Evolutionary conservation across 2,329 filamentous ascomycete species (phyloP), one percentile per base, ranked within the genome.

Genomic region (Bipolaris sorokiniana): DNA sequence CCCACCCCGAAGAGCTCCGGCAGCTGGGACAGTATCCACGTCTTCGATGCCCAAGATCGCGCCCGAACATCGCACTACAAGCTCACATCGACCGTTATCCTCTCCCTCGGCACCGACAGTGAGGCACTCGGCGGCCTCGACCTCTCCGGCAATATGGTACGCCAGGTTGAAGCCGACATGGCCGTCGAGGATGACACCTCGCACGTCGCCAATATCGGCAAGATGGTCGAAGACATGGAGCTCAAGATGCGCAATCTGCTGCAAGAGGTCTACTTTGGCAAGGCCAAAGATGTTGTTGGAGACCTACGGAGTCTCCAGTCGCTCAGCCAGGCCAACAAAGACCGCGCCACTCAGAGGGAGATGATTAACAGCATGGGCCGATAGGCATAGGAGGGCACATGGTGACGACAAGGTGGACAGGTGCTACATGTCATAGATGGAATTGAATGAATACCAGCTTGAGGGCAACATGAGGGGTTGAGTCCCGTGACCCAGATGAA

Each of bases 221-320:
- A 75, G 66, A 84, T 99, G 74, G 93, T 99, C 50, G 95, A 99
- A 83, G 95, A 99, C 78, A 98, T 99, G 95, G 95, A 99, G 81
- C 87, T 97, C 76, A 97, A 97, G 84, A 98, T 99, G 95, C 87
- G 95, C 65, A 99, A 99, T 78, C 78, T 98, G 78, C 82, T 99
- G 76, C 94, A 99, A 83, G 95, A 99, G 80, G 95, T 99, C 48
- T 99, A 99, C 81, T 99, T 99, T 79, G 95, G 95, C 75, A 99
- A 99, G 83, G 94, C 95, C 53, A 97, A 96, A 85, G 95, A 99
- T 78, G 92, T 99, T 3, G 94, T 99, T 3, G 95, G 94, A 53
- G 94, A 99, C 77, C 80, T 99, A 78, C 86, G 95, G 76, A 98
- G 93, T 78, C 85, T 96, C 63, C 87, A 88, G 49, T 88, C 90